phyloP scores from a whole-genome alignment of 1,139 yeast species.

The Sugiyamaella neomexicana region DNA sequence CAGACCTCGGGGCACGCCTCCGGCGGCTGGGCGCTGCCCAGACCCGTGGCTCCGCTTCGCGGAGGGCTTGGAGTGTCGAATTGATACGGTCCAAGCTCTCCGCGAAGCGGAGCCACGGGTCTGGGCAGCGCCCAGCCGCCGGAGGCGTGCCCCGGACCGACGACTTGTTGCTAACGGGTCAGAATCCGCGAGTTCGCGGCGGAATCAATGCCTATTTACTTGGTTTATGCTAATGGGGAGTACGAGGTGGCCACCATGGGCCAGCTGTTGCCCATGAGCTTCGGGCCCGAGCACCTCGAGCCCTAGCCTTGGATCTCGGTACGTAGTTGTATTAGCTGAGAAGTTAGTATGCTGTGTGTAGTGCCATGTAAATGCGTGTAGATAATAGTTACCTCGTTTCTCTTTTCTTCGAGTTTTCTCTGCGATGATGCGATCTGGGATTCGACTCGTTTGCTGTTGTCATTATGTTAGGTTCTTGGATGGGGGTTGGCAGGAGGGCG shows the following conservation, averaged over 20 bases:
- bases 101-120: constrained; percentile 3
- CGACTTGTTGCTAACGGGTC: constrained; percentile 6
- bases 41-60: constrained; percentile 6
- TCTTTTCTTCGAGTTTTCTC: constrained; percentile 37
- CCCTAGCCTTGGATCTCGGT: constrained; percentile 26
- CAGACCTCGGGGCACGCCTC: neutral
- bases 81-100: neutral
- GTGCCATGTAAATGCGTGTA: neutral
- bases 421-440: constrained; percentile 38
- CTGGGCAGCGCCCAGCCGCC: constrained; percentile 11
- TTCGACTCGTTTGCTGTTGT: constrained; percentile 39
- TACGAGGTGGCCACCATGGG: constrained; percentile 48
- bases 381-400: constrained; percentile 34
- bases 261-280: constrained; percentile 75
- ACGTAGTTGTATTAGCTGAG: constrained; percentile 31
- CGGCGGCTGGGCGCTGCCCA: constrained; percentile 6
- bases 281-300: constrained; percentile 74
- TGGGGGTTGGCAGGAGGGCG: neutral
- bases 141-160: neutral
- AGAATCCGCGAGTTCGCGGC: constrained; percentile 66
- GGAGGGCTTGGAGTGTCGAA: neutral
- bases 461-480: neutral
- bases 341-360: neutral
- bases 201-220: constrained; percentile 36
- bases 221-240: constrained; percentile 33